Evolutionary conservation across 106 monocot genomes (phyloP), one percentile per base, ranked within the genome.

Genomic region (Dendrobium nobile): DNA sequence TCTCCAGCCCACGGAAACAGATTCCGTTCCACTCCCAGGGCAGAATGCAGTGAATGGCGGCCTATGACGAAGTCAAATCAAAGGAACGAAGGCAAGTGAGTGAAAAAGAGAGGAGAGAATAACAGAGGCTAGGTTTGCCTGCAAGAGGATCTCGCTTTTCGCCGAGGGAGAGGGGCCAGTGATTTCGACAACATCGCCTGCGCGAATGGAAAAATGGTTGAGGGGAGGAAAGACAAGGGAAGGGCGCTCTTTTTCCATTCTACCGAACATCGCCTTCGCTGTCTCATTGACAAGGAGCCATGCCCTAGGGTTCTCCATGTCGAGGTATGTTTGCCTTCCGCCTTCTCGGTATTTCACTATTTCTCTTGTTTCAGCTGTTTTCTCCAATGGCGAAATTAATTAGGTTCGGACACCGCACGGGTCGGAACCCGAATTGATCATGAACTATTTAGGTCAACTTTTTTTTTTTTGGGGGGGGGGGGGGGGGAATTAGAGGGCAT

Each of bases 121-220:
- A 54, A 41, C 9, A 41, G 4, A 27, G 19, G 51, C 7, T 79
- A 89, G n/a, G 19, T 40, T 4, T 80, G 90, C 96, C 90, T 92
- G 86, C 26, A 98, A 68, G 26, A 98, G 89, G 42, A 92, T 75
- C 56, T 94, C 89, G 22, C 92, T 89, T 68, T 98, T 98, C 82
- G 86, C 92, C 42, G 97, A 94, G 67, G 87, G 80, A n/a, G 92
- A 94, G 7, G 97, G 89, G 40, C 97, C 97, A 54, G 85, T 80
- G 91, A 98, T 89, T 92, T 98, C 97, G 81, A 98, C 92, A 77
- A 94, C 88, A 64, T 90, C 88, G 82, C 97, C 94, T 41, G 75
- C 80, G 70, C 92, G 88, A 65, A 98, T 90, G 8, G 94, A 92
- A 58, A 89, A 80, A 77, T 91, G 92, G 79, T 94, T 94, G 80